Base-by-base conservation (phyloP, 106 monocot genomes). In the Xerophyta viscosa region DNA sequence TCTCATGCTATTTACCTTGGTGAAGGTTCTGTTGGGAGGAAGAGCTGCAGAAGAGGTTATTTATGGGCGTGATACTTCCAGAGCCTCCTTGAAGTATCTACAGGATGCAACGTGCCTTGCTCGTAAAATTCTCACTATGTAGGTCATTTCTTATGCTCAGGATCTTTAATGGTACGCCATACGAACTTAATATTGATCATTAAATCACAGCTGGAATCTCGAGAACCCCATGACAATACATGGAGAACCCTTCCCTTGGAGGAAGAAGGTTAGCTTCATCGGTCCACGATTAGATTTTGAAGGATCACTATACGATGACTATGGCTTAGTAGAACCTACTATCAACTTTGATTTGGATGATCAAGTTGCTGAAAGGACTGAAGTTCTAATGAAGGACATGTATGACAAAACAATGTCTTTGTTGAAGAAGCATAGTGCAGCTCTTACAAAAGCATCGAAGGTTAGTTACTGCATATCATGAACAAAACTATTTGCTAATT, bases 31-130 rank as follows among this genome's bases (percentile, higher is more conserved):
- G 14, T 54, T 89, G 27, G 88, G 88, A 61, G 88, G 83, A 2
- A 83, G 88, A 58, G 88, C 79, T 60, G 83, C 83, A 46, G 88
- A 89, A 72, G 83, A 89, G 54, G 79, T 83, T 53, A 73, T 83
- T 46, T 83, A 71, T 74, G 83, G 83, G 12, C 79, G 67, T 18
- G 79, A 83, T 44, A 89, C 88, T 27, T 89, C 88, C 29, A 83
- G 77, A 58, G 79, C 83, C 48, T 89, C 88, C 20, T 56, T 89
- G 41, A 65, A 68, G 37, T 89, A 89, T 61, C 83, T 89, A 31
- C 73, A 73, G 48, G 83, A 89, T 71, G 88, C 88, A 21, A 83
- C 83, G 13, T 89, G 83, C 70, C 83, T 89, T 65, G 83, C 83
- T 70, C 81, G 83, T 33, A 89, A 89, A 68, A 83, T 89, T 24